Conservation (phyloP, 1,139 yeast genomes). For the Candida labiduridarum region DNA sequence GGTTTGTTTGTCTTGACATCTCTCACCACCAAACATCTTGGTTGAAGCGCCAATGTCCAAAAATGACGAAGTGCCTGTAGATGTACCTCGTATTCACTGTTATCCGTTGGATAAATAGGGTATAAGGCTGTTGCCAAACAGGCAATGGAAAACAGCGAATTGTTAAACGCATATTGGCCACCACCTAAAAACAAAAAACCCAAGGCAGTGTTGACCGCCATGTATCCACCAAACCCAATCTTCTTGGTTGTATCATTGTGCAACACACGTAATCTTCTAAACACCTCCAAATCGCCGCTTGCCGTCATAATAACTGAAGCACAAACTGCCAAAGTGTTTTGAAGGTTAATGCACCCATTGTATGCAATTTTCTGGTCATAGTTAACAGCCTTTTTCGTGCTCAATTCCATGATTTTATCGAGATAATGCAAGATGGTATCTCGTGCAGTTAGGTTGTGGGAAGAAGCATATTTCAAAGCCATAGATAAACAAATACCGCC, state of each 20-base stretch:
- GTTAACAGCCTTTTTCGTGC: conserved; percentile 47
- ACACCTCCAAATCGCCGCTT: conserved; percentile 80
- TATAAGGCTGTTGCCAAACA: conserved; percentile 72
- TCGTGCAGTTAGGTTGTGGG: conserved; percentile 58
- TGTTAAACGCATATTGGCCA: conserved; percentile 82
- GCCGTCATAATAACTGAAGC: conserved; percentile 85
- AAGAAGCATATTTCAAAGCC: conserved; percentile 77
- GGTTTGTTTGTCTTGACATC: conserved; percentile 66
- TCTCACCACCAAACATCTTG: conserved; percentile 74
- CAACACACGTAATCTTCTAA: conserved; percentile 70
- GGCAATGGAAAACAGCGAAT: conserved; percentile 68
- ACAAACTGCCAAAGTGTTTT: conserved; percentile 64
- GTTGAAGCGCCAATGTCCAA: conserved; percentile 86
- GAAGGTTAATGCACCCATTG: conserved; percentile 57
- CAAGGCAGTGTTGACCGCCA: conserved; percentile 80
- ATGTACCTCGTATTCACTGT: conserved; percentile 56
- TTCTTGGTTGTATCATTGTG: conserved; percentile 58
- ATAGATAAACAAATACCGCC: conserved; percentile 79
- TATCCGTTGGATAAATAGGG: conserved; percentile 65
- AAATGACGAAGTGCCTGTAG: conserved; percentile 87
- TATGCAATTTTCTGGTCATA: conserved; percentile 66
- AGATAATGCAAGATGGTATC: conserved; percentile 60
- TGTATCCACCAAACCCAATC: conserved; percentile 66
- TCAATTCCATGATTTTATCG: conserved; percentile 62
- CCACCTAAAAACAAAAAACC: conserved; percentile 92